These are phyloP conservation scores for Adansonia madagascariensis DNA, from an alignment of 441 rosid genomes.

Conservation along the genomic window DNA sequence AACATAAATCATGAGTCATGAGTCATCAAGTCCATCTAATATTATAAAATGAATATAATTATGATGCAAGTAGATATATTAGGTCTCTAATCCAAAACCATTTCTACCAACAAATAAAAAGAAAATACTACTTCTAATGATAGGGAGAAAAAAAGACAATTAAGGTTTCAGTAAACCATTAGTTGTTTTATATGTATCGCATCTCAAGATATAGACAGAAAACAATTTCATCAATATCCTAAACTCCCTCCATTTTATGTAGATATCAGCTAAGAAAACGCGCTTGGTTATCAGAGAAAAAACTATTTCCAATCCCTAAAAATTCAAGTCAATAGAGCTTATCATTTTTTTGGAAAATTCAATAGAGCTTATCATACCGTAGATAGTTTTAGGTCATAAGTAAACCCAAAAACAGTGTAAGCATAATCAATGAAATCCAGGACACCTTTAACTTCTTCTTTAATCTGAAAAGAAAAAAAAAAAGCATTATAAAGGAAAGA, in stretches of 20 bases:
- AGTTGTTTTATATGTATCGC: background rate
- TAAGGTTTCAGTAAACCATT: conserved; percentile 1
- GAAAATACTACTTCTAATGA: background rate
- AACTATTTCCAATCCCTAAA: background rate
- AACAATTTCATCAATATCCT: background rate
- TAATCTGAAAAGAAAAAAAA: conserved; percentile 58
- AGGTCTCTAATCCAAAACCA: background rate
- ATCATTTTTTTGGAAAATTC: too few species aligned
- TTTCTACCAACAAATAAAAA: background rate
- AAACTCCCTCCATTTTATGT: background rate
- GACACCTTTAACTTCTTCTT: conserved; percentile 74
- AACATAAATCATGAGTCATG: conserved; percentile 1
- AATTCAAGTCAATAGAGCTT: background rate
- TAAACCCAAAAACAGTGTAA: conserved; percentile 49
- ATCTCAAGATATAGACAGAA: conserved; percentile 15
- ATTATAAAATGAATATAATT: conserved; percentile 14
- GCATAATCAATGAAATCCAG: conserved; percentile 80
- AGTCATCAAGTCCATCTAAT: background rate
- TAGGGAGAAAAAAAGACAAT: background rate
- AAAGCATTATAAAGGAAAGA: conserved; percentile 25
- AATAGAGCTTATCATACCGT: conserved; percentile 57
- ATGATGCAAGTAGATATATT: background rate
- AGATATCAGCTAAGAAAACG: background rate
- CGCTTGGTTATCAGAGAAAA: conserved; percentile 4
- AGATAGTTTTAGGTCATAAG: conserved; percentile 92